Evolutionary conservation across 2,329 filamentous ascomycete genomes (phyloP), one percentile per base, ranked within the genome.

Genomic region (Paecilomyces niveus): DNA sequence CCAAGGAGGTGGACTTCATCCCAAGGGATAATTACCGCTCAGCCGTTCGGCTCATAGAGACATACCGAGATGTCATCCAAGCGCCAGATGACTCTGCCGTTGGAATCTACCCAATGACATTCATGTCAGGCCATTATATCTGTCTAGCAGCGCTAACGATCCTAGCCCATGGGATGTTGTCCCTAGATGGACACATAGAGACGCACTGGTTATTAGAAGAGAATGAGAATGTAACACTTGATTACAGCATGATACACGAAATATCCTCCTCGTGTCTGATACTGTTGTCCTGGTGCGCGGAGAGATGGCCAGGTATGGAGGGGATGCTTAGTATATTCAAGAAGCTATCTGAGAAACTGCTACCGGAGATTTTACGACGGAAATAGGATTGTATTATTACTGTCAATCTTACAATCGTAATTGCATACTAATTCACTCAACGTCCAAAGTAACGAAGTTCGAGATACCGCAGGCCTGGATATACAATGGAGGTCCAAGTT

Each of bases 81-180:
- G 68, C 68, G 11, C 66, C 68, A n/a, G 65, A 70, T 53, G 60
- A 62, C 24, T 69, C 67, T 2, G 56, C 60, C 10, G 62, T 62
- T 15, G 68, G 68, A 6, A 62, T 66, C 39, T 72, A 71, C 57
- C 69, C 69, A 1, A 67, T 72, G 59, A 70, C 67, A 6, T 66
- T 71, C 53, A 59, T 70, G 58, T 68, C 65, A 8, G 67, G 68
- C 1, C 70, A 70, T 58, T 71, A 71, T 58, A 69, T 72, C 24
- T 67, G 68, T 29, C 65, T 70, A 56, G 69, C 69, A 2, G 64
- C 67, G 1, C 65, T 70, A 39, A 71, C 66, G 21, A 63, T 71
- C 18, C 64, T 72, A 53, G 67, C 68, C 3, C 63, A 71, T 54
- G 67, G 66, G 15, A 58, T 71, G 54, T 58, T 72, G 50, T 66